A percentile compares a stretch with the other conserved stretches of the same genome.
phyloP scores from a whole-genome alignment of 805 yeast genomes.

The Priceomyces fermenticarens region DNA sequence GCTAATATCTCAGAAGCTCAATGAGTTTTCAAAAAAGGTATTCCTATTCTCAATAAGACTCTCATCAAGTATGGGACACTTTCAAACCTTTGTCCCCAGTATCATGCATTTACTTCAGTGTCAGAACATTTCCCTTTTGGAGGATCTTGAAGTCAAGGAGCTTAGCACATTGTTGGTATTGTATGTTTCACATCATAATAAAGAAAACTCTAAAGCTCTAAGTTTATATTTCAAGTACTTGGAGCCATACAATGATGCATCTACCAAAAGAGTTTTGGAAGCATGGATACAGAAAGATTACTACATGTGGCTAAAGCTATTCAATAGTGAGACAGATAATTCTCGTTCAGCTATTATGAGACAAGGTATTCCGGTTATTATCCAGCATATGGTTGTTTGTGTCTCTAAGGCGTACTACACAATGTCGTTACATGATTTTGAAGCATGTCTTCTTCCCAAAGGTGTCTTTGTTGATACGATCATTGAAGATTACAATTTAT shows the following conservation, averaged over 20 bases:
- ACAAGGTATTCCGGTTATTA: conserved; percentile 36
- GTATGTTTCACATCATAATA: conserved; percentile 43
- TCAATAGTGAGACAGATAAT: conserved; percentile 30
- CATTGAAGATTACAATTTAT: conserved; percentile 13
- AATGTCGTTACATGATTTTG: conserved; percentile 23
- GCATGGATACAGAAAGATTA: conserved; percentile 32
- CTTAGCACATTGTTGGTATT: conserved; percentile 40
- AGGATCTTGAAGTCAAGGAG: conserved; percentile 33
- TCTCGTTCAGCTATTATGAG: conserved; percentile 37
- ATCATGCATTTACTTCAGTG: conserved; percentile 39
- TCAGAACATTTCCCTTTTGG: conserved; percentile 18
- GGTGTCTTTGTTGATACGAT: conserved; percentile 19
- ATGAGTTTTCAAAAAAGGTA: conserved; percentile 43
- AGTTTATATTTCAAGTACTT: conserved; percentile 25
- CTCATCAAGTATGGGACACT: conserved; percentile 44
- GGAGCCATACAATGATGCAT: conserved; percentile 9
- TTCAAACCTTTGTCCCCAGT: conserved; percentile 54
- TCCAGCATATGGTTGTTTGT: conserved; percentile 26
- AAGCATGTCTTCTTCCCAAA: conserved; percentile 22
- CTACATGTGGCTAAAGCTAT: conserved; percentile 25
- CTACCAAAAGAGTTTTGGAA: conserved; percentile 14
- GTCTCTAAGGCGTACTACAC: conserved; percentile 37
- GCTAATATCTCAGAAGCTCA: conserved; percentile 35
- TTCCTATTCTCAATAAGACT: conserved; percentile 47
- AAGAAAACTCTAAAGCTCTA: conserved; percentile 29